Base-by-base conservation (phyloP, 106 monocot genomes). In the Platanthera guangdongensis region DNA sequence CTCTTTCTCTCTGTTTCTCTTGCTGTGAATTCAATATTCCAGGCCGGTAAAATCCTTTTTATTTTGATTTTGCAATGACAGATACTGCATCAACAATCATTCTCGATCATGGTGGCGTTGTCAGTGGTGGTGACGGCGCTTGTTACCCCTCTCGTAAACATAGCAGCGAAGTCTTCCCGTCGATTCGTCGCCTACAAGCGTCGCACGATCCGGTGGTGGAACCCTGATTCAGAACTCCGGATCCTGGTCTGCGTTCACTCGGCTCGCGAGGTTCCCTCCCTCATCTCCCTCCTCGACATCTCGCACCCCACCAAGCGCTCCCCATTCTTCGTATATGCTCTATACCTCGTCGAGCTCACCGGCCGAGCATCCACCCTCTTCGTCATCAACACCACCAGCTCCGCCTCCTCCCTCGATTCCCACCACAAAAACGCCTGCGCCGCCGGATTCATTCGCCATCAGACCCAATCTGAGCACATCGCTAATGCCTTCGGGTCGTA, bases 281-380 rank as follows among this genome's bases (percentile, higher is more conserved):
- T 85, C 52, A 78, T 85, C 68, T 48, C 72, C 32, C 60, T 85
- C 46, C 81, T 85, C 39, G 85, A 85, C 19, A 25, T 64, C 71
- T 74, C 85, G 5, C 76, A 85, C 52, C 85, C 85, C 5, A 85
- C 81, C 7, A 85, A 85, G 28, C 65, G 85, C 9, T 81, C 78
- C 4, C 85, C 85, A 1, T 81, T 85, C 32, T 85, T 81, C 71
- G 68, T 85, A 46, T 81, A 81, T 39, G 78, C 71, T 15, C 75
- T 85, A 21, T 81, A 85, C 75, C 81, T 85, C 18, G 71, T 78
- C 55, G 85, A 85, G 85, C 85, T 85, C 62, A 78, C 78, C 16
- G 81, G 78, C 78, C 85, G 85, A 4, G 57, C 85, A 8, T 69
- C 85, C 14, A 75, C 85, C 9, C 78, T 85, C 39, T 59, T 85